Percentiles rank a stretch among this genome's conserved stretches.
Evolutionary conservation across 2,329 filamentous ascomycete genomes (phyloP).

Genomic region (Aspergillus quadrilineatus): DNA sequence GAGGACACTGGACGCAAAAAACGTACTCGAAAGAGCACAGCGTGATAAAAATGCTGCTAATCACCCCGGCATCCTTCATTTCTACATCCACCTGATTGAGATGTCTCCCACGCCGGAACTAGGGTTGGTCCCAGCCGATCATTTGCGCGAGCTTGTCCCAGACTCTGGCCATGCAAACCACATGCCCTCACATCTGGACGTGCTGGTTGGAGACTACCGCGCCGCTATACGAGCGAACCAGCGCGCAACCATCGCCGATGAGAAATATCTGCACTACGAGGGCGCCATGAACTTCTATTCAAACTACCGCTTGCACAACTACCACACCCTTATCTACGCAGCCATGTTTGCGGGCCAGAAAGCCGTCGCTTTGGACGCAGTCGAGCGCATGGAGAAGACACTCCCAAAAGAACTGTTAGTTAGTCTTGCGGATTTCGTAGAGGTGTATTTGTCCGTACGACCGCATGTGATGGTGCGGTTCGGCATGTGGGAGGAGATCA

Average conservation of each 20-base stretch:
- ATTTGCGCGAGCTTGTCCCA: slow-evolving; percentile 63
- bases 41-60: slow-evolving; percentile 46
- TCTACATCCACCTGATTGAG: slow-evolving; percentile 77
- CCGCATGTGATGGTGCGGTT: slow-evolving; percentile 72
- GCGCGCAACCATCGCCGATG: slow-evolving; percentile 65
- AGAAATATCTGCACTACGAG: slow-evolving; percentile 60
- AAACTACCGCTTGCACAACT: slow-evolving; percentile 71
- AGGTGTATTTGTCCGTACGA: slow-evolving; percentile 66
- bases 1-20: slow-evolving; percentile 59
- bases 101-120: slow-evolving; percentile 68
- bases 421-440: slow-evolving; percentile 77
- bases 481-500: slow-evolving; percentile 67
- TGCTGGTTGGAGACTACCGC: slow-evolving; percentile 69
- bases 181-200: slow-evolving; percentile 76
- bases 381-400: slow-evolving; percentile 58
- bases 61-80: slow-evolving; percentile 70
- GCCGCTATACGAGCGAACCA: slow-evolving; percentile 66
- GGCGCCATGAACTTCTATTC: slow-evolving; percentile 71
- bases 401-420: slow-evolving; percentile 66
- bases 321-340: slow-evolving; percentile 73
- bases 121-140: slow-evolving; percentile 61
- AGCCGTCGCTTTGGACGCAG: slow-evolving; percentile 61
- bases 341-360: slow-evolving; percentile 74
- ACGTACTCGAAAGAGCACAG: slow-evolving; percentile 60
- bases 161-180: slow-evolving; percentile 70